Percentiles rank a stretch among this genome's conserved stretches.
Evolutionary conservation across 805 yeast genomes (phyloP).

Genomic region (Candida krabiensis): DNA sequence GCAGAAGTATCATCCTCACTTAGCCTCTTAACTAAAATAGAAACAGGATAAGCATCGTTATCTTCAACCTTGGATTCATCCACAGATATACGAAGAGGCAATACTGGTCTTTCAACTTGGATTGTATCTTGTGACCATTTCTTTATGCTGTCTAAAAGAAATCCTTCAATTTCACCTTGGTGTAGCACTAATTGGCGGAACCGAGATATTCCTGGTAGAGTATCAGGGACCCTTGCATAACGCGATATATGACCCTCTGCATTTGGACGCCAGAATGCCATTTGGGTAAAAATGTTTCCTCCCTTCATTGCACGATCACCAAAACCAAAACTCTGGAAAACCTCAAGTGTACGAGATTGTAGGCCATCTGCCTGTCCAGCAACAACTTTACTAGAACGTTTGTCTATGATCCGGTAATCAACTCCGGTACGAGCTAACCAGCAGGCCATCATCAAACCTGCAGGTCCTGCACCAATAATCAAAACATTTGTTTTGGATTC

Average conservation of each 20-base stretch:
- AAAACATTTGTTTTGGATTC: slow-evolving; percentile 29
- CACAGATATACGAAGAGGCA: slow-evolving; percentile 17
- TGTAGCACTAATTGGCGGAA: slow-evolving; percentile 32
- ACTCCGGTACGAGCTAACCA: slow-evolving; percentile 32
- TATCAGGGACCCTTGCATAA: slow-evolving; percentile 27
- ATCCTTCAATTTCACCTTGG: slow-evolving; percentile 33
- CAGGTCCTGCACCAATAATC: slow-evolving; percentile 40
- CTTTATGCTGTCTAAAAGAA: slow-evolving; percentile 26
- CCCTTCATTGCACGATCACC: slow-evolving; percentile 27
- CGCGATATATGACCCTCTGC: slow-evolving; percentile 26
- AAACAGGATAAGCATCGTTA: slow-evolving; percentile 40
- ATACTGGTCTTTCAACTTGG: slow-evolving; percentile 22
- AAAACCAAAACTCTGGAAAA: slow-evolving; percentile 27
- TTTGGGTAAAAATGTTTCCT: slow-evolving; percentile 31
- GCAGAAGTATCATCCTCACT: slow-evolving; percentile 13
- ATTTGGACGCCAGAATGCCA: slow-evolving; percentile 34
- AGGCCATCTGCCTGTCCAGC: slow-evolving; percentile 38
- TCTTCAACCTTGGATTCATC: slow-evolving; percentile 37
- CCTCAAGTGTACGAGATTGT: slow-evolving; percentile 33
- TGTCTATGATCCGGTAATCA: slow-evolving; percentile 31
- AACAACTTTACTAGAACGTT: slow-evolving; percentile 28
- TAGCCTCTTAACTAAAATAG: slow-evolving; percentile 19
- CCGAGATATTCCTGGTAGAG: slow-evolving; percentile 30
- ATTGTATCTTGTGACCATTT: slow-evolving; percentile 17
- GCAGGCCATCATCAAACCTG: slow-evolving; percentile 36